Conservation (phyloP, 2,329 filamentous ascomycete species). For the Cercospora beticola region DNA sequence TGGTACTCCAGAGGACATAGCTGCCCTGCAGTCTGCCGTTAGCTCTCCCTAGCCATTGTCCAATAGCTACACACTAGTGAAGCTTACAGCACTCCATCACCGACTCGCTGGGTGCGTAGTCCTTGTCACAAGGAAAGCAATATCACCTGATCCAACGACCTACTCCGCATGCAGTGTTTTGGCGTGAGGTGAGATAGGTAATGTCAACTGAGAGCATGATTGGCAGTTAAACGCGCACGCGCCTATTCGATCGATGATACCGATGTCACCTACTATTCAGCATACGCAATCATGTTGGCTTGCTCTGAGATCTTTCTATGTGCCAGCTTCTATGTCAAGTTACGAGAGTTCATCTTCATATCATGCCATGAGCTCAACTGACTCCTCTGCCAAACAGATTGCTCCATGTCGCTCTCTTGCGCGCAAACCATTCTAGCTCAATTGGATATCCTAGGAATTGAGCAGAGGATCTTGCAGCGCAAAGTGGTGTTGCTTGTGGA, state of each 20-base stretch:
- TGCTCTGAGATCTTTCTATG: not conserved
- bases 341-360: not conserved
- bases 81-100: conserved; percentile 7
- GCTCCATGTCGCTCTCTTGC: not conserved
- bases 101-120: not conserved
- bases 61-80: conserved; percentile 2
- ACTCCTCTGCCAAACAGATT: not conserved
- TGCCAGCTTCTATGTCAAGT: not conserved
- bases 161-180: not conserved
- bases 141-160: not conserved
- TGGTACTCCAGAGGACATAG: conserved; percentile 16
- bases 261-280: not conserved
- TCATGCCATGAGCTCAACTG: not conserved
- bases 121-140: not conserved
- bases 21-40: conserved; percentile 10
- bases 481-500: not conserved
- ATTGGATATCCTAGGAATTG: not conserved
- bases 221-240: not conserved
- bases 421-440: not conserved
- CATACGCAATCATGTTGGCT: not conserved
- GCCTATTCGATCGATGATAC: not conserved
- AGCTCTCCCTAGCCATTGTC: not conserved
- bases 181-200: not conserved
- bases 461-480: not conserved
- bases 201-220: not conserved